Percentiles rank a stretch among this genome's conserved stretches.
Evolutionary conservation across 1,284 basidiomycete species (phyloP).

Genomic region (Ganoderma sinense): DNA sequence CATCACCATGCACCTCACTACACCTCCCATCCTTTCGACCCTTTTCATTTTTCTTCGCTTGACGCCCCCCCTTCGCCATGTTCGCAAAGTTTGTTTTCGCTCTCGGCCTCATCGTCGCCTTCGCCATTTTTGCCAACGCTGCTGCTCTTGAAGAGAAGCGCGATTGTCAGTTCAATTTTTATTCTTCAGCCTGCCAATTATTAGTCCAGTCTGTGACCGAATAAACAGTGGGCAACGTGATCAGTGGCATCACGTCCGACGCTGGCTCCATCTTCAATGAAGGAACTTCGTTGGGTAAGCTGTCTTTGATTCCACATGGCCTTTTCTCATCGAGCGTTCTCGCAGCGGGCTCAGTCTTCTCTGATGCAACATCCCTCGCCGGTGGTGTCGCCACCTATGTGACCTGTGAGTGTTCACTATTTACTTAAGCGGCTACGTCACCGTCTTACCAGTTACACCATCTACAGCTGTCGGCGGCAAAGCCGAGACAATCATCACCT

Average conservation of each 20-base stretch:
- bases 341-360: slow-evolving; percentile 28
- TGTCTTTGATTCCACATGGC: neutral
- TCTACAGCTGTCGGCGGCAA: slow-evolving; percentile 50
- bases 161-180: neutral
- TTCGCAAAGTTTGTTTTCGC: slow-evolving; percentile 24
- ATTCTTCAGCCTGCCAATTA: neutral
- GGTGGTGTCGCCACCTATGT: slow-evolving; percentile 49
- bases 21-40: neutral
- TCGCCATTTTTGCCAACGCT: slow-evolving; percentile 18
- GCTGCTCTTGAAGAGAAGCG: slow-evolving; percentile 24
- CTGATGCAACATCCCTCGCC: slow-evolving; percentile 36
- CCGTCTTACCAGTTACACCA: neutral
- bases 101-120: slow-evolving; percentile 25
- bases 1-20: slow-evolving; percentile 1
- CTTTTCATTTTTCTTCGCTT: neutral
- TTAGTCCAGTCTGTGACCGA: neutral
- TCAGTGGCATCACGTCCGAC: slow-evolving; percentile 40
- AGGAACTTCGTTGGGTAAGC: slow-evolving; percentile 25
- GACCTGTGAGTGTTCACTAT: slow-evolving; percentile 45
- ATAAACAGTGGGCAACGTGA: slow-evolving; percentile 34
- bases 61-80: slow-evolving; percentile 13
- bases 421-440: too few relatives aligned
- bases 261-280: slow-evolving; percentile 35
- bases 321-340: neutral
- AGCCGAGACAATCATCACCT: slow-evolving; percentile 50